Evolutionary conservation across 805 yeast genomes (phyloP).

Genomic region (Nakazawaea pomicola): DNA sequence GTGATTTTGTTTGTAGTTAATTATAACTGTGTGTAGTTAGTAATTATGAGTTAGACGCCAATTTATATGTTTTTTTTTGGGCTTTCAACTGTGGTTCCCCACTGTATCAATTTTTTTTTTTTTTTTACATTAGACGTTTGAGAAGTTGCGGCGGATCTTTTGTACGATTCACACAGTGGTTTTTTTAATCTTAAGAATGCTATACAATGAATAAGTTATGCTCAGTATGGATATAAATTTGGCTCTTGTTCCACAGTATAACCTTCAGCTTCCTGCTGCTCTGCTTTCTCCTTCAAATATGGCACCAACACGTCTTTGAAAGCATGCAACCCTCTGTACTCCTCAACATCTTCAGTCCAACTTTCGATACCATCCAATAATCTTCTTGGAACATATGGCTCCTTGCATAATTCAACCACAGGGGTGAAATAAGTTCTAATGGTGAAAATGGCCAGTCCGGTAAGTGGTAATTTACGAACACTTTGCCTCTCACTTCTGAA

Average conservation of each 20-base stretch:
- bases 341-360: constrained; percentile 57
- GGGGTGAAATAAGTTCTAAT: constrained; percentile 62
- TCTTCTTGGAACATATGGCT: constrained; percentile 59
- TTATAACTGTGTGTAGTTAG: too few species aligned
- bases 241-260: constrained; percentile 34
- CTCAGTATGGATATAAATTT: constrained; percentile 38
- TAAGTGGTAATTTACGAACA: constrained; percentile 52
- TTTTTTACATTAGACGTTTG: too few species aligned
- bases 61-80: neutral
- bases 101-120: too few species aligned
- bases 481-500: constrained; percentile 65
- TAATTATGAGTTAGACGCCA: too few species aligned
- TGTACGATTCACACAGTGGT: neutral
- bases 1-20: too few species aligned
- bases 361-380: constrained; percentile 52
- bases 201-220: too few species aligned
- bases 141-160: too few species aligned
- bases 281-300: constrained; percentile 43
- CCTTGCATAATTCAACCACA: constrained; percentile 45
- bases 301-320: constrained; percentile 51
- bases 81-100: neutral
- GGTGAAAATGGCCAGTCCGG: constrained; percentile 57
- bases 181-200: too few species aligned
- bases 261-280: constrained; percentile 43
- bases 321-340: constrained; percentile 53